Conservation (phyloP, 169 alveolate species). For the Theileria orientalis region DNA sequence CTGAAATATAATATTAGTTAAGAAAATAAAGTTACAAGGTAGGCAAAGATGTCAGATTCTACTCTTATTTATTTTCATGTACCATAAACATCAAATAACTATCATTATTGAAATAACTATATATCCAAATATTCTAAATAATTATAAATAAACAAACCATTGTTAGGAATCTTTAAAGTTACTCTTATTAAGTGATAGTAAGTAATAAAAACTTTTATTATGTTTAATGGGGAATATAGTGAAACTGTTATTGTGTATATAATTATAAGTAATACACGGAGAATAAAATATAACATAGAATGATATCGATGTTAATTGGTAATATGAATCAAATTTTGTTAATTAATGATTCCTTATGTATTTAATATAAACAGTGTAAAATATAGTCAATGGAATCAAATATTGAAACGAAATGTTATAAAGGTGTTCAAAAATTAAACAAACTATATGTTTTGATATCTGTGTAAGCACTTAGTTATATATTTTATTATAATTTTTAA, state of each 20-base stretch:
- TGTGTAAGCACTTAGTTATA: background rate
- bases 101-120: background rate
- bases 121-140: constrained; percentile 1
- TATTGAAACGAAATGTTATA: background rate
- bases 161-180: constrained; percentile 1
- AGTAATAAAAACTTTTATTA: no score
- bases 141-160: background rate
- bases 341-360: no score
- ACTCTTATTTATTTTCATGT: background rate
- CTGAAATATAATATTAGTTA: constrained; percentile 35
- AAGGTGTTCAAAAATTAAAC: background rate
- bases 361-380: no score
- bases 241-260: no score
- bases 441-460: constrained; percentile 8
- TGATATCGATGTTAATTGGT: no score
- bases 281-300: no score
- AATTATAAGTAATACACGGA: no score
- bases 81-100: background rate
- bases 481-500: background rate
- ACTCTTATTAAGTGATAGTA: no score
- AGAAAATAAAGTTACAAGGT: background rate
- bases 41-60: background rate
- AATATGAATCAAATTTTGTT: no score
- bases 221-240: no score
- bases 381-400: no score